A percentile compares a stretch with the other conserved stretches of the same genome.
Evolutionary conservation across 2,329 filamentous ascomycete species (phyloP).

Genomic region (Cladosporium sp.): DNA sequence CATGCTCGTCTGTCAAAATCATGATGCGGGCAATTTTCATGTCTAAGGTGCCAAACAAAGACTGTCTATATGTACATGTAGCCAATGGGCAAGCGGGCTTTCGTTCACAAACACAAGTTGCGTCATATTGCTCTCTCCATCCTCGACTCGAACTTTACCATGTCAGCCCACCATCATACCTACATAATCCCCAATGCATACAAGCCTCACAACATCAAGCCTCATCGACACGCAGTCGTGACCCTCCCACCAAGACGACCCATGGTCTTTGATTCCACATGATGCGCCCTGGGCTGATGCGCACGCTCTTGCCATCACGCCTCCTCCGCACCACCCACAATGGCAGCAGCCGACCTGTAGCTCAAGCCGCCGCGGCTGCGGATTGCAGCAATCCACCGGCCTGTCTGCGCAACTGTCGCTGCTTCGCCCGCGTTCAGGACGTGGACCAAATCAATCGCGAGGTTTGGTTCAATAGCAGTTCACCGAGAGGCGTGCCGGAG

Average conservation of each 20-base stretch:
- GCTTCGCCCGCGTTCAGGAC: slow-evolving; percentile 30
- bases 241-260: not conserved
- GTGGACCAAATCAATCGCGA: slow-evolving; percentile 29
- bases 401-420: slow-evolving; percentile 21
- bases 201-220: not conserved
- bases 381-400: slow-evolving; percentile 5
- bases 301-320: slow-evolving; percentile 42
- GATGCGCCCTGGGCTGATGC: slow-evolving; percentile 41
- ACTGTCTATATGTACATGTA: no score
- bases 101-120: not conserved
- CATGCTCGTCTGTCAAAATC: no score
- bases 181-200: not conserved
- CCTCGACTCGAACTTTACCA: no score
- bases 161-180: no score
- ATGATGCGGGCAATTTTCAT: no score
- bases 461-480: slow-evolving; percentile 43
- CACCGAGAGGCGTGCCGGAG: slow-evolving; percentile 23
- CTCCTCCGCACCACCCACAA: slow-evolving; percentile 25
- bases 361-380: not conserved
- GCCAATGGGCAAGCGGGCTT: no score
- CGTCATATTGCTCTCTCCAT: no score
- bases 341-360: not conserved
- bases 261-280: slow-evolving; percentile 21
- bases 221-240: not conserved
- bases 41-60: no score